Conservation (phyloP, 1,284 basidiomycete species). For the Tilletiopsis washingtonensis region DNA sequence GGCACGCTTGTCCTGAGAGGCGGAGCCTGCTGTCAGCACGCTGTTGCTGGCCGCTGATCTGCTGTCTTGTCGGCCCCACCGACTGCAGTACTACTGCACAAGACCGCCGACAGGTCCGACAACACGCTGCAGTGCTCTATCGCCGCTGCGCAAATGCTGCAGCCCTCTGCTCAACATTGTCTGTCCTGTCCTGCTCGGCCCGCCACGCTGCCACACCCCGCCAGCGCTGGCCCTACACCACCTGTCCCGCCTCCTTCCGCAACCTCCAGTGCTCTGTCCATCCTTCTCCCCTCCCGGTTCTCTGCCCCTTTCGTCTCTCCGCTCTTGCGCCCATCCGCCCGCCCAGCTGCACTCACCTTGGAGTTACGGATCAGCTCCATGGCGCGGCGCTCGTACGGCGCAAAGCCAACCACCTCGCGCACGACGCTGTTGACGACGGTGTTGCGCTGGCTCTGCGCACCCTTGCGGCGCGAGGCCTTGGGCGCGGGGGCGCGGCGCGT, state of each 20-base stretch:
- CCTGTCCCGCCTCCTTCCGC: background rate
- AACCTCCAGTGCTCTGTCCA: background rate
- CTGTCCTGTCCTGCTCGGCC: no score
- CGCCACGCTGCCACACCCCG: no score
- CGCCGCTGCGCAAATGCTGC: no score
- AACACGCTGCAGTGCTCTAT: no score
- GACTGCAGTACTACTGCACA: no score
- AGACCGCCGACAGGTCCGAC: no score
- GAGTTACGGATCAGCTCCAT: slow-evolving; percentile 99
- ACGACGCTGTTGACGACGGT: slow-evolving; percentile 38
- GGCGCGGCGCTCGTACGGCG: slow-evolving; percentile 95
- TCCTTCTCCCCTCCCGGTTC: background rate
- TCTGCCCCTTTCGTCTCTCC: background rate
- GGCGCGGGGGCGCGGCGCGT: slow-evolving; percentile 70
- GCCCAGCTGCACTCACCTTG: slow-evolving; percentile 69
- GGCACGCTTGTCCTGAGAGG: slow-evolving; percentile 42
- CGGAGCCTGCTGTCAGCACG: no score
- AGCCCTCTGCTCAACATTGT: no score
- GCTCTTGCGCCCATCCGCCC: no score
- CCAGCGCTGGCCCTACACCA: no score
- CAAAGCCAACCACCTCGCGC: slow-evolving; percentile 69
- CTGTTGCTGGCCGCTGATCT: no score
- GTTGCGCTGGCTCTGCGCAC: slow-evolving; percentile 60
- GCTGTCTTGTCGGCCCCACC: no score
- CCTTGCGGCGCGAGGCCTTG: slow-evolving; percentile 88